phyloP scores from a whole-genome alignment of 1,284 basidiomycete species.

The Leucoagaricus sp. region DNA sequence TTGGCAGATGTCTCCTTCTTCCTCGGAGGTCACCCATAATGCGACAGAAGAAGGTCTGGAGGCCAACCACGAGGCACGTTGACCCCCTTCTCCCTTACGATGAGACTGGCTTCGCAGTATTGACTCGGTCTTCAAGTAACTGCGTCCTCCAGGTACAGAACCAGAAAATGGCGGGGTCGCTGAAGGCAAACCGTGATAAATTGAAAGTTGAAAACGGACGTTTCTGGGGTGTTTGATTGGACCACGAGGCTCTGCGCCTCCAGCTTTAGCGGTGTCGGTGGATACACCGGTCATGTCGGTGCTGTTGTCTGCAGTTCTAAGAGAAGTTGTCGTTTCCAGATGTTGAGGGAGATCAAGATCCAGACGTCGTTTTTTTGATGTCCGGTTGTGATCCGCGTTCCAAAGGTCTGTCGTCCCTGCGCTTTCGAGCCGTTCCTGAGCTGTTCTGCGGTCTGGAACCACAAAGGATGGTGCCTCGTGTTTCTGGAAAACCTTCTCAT shows the following conservation, averaged over 20 bases:
- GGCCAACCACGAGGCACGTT: not conserved
- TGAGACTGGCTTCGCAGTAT: not conserved
- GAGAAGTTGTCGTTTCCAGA: not conserved
- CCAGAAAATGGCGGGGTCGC: no score
- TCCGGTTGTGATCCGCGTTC: not conserved
- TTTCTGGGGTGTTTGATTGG: not conserved
- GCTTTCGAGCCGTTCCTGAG: not conserved
- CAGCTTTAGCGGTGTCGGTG: not conserved
- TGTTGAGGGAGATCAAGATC: not conserved
- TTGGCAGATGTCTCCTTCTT: not conserved
- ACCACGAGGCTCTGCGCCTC: not conserved
- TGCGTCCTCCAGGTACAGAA: no score
- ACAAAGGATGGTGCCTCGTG: no score
- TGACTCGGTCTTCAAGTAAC: no score
- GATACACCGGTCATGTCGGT: no score
- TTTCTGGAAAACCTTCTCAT: not conserved
- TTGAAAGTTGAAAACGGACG: constrained; percentile 6
- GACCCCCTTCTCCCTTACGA: not conserved
- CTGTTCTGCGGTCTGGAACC: not conserved
- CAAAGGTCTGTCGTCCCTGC: not conserved
- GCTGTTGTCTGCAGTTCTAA: not conserved
- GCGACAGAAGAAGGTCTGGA: not conserved
- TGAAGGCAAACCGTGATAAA: not conserved
- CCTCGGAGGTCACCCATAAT: not conserved
- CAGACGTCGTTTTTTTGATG: constrained; percentile 1